Conservation (phyloP, 495 filamentous ascomycete genomes). For the Penicillium taxi region DNA sequence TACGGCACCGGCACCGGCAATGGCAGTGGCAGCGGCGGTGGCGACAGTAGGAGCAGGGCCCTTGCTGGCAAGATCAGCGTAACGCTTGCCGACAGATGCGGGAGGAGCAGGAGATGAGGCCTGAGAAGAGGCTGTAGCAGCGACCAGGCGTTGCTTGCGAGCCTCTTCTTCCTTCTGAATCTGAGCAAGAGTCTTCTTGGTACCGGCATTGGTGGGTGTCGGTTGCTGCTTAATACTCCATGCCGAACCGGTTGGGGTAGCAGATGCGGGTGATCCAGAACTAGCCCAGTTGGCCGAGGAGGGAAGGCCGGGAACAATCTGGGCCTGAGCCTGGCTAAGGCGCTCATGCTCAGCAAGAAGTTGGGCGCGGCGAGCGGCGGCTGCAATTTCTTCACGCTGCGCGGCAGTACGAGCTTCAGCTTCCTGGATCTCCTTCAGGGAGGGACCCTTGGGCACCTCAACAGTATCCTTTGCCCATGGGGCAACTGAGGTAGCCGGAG, state of each 20-base stretch:
- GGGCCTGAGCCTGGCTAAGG: conserved; percentile 55
- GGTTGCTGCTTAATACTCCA: conserved; percentile 58
- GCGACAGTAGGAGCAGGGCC: conserved; percentile 31
- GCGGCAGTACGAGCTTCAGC: conserved; percentile 91
- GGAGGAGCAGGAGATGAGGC: conserved; percentile 39
- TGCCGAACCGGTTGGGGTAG: conserved; percentile 43
- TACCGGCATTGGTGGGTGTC: conserved; percentile 34
- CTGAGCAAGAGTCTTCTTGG: conserved; percentile 88
- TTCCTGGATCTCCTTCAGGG: conserved; percentile 94
- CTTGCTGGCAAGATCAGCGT: conserved; percentile 93
- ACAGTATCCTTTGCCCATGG: conserved; percentile 87
- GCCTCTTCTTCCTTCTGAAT: conserved; percentile 95
- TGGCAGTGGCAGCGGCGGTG: conserved; percentile 17
- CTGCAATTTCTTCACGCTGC: conserved; percentile 74
- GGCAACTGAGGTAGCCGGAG: conserved; percentile 61
- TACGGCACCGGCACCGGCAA: too few species aligned
- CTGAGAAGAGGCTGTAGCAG: conserved; percentile 47
- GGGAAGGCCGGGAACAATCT: conserved; percentile 65
- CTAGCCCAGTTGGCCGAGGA: conserved; percentile 88
- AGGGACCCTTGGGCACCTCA: conserved; percentile 77
- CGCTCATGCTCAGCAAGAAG: conserved; percentile 68
- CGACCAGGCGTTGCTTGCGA: conserved; percentile 64
- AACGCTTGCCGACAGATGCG: conserved; percentile 69
- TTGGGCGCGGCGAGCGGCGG: conserved; percentile 67
- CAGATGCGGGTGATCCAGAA: conserved; percentile 54